Base-by-base conservation (phyloP, 306 rosid genomes). In the Prosopis cineraria region DNA sequence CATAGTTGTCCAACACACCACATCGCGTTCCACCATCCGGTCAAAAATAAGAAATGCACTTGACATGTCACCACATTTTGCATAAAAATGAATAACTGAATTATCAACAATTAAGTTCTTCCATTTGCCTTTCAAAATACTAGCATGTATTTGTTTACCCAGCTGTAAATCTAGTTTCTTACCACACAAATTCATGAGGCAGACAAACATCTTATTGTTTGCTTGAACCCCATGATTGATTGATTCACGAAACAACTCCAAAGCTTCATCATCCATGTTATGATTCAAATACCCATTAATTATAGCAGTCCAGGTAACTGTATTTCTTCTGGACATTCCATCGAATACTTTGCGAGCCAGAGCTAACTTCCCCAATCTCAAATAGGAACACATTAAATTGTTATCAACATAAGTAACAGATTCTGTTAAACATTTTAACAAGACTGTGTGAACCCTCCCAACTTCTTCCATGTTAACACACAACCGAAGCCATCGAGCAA, bases 221-320 rank as follows among this genome's bases (percentile, higher is more conserved):
- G 88, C 85, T 37, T 22, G 90, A 72, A 89, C 86, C 74, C 90
- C 83, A 2, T 59, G 80, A 33, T 68, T 73, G 31, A 86, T 69
- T 17, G 92, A 87, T 78, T 83, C 88, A 20, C 12, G 7, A 75
- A 90, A 92, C 80, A 94, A 79, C 39, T 83, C 62, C 55, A 89
- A 84, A 62, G 95, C 98, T 79, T 90, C 95, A 22, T 81, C 96
- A 27, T 90, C 87, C 71, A 85, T 83, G 53, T 89, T 87, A 36
- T 77, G 76, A 55, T 76, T 84, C 70, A 88, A 74, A 83, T 92
- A 90, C 59, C 96, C 97, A 71, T 92, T 82, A 73, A 94, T 91
- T 58, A 94, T 70, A 36, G 97, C 97, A 27, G 97, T 90, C 98
- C 98, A 94, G 34, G 97, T 82, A 81, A 94, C 95, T 12, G 88